phyloP scores from a whole-genome alignment of 495 filamentous ascomycete species.

The Rostrohypoxylon terebratum region DNA sequence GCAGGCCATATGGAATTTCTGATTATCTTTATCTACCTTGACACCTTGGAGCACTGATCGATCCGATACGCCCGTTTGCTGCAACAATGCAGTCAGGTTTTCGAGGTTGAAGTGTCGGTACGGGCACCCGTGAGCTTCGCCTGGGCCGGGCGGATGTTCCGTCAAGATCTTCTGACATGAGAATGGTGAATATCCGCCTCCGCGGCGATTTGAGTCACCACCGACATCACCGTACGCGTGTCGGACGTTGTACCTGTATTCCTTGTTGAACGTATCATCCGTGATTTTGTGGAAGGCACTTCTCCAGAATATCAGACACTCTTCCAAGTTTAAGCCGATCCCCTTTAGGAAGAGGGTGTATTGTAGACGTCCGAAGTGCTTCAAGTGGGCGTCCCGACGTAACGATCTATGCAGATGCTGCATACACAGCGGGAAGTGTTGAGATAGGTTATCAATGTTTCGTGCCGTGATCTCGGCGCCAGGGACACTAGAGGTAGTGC shows the following conservation, averaged over 20 bases:
- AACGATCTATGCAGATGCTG: conserved; percentile 84
- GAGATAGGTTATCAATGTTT: conserved; percentile 82
- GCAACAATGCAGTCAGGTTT: conserved; percentile 80
- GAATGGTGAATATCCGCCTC: conserved; percentile 86
- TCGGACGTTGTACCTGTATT: conserved; percentile 96
- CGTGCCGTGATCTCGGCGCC: conserved; percentile 82
- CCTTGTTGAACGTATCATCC: conserved; percentile 93
- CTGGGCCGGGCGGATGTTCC: conserved; percentile 83
- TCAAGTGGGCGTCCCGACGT: conserved; percentile 86
- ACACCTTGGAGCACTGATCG: conserved; percentile 81
- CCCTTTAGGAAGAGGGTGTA: conserved; percentile 98
- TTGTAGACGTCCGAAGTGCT: conserved; percentile 93
- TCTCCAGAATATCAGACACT: conserved; percentile 96
- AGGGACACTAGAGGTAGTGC: conserved; percentile 61
- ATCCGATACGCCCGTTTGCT: conserved; percentile 80
- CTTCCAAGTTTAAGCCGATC: conserved; percentile 89
- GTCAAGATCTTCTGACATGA: conserved; percentile 94
- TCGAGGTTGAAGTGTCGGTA: conserved; percentile 92
- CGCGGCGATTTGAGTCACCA: conserved; percentile 86
- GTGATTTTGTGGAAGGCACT: conserved; percentile 82
- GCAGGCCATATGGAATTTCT: conserved; percentile 94
- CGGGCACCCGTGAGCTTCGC: conserved; percentile 93
- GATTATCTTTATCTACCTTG: conserved; percentile 86
- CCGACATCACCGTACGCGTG: conserved; percentile 96
- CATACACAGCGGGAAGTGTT: conserved; percentile 97